Base-by-base conservation (phyloP, 2,329 filamentous ascomycete genomes). In the Pezizomycotina sp. region DNA sequence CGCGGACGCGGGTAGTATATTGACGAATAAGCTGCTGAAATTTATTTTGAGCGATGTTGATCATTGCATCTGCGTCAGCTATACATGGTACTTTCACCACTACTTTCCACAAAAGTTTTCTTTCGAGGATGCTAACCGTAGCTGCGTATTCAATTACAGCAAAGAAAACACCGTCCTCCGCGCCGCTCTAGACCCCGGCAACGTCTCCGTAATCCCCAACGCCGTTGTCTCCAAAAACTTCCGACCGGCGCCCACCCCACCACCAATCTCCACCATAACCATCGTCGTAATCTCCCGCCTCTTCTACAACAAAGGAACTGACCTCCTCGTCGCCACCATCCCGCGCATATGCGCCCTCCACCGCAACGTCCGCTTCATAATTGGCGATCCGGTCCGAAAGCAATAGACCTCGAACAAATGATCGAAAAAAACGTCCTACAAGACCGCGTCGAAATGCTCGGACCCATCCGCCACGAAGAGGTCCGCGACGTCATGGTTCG, bases 231-330 rank as follows among this genome's bases (percentile, higher is more conserved):
- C 91, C 7, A 84, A 92, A 52, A 92, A 93, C 59, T 98, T 98
- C 53, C 72, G 75, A 33, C 89, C 57, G 43, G 62, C 54, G 45
- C 59, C 38, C 43, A 55, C 50, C 13, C 65, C 41, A 52, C 54
- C 27, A 61, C 57, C 30, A 62, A 61, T 48, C 58, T 38, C 93
- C 50, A 77, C 74, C 7, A 86, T 98, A 51, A 93, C 83, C 5
- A 93, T 98, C 40, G 82, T 98, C 2, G 86, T 98, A 13, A 92
- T 98, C 45, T 93, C 84, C 6, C 81, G 89, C 13, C 71, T 98
- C 1, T 98, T 95, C 59, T 95, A 95, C 60, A 98, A 98, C 60
- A 98, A 98, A 57, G 89, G 89, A 42, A 95, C 82, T 1, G 91
- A 98, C 56, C 70, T 98, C 0, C 69, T 98, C n/a, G 92, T 92